A percentile compares a stretch with the other conserved stretches of the same genome.
Conservation (phyloP, 2,329 filamentous ascomycete genomes). For the Xylaria sp. region DNA sequence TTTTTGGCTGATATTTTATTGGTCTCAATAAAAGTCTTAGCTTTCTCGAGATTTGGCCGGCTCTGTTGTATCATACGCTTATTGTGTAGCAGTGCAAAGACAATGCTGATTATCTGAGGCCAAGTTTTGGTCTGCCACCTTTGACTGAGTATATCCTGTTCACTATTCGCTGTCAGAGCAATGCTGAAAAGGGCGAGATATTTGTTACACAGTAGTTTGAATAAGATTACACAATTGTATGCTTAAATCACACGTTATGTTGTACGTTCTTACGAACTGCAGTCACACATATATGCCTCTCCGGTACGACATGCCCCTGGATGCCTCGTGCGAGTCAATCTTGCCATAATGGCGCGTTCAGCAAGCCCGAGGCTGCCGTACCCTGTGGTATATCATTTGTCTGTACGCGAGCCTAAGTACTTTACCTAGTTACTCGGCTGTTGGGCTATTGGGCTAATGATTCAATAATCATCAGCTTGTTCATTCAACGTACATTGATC, state of each 20-base stretch:
- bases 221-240: background rate
- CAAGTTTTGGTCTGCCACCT: constrained; percentile 49
- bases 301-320: background rate
- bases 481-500: background rate
- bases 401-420: no score
- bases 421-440: no score
- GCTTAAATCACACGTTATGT: background rate
- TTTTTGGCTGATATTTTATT: constrained; percentile 48
- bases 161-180: no score
- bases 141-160: background rate
- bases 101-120: constrained; percentile 43
- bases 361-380: no score
- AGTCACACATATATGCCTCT: background rate
- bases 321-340: no score
- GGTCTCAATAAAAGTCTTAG: constrained; percentile 39
- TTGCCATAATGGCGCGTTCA: no score
- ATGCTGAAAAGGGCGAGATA: background rate
- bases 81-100: constrained; percentile 42
- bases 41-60: constrained; percentile 29
- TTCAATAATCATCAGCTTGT: background rate
- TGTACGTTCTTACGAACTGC: no score
- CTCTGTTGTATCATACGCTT: constrained; percentile 16
- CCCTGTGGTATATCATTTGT: no score
- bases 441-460: no score
- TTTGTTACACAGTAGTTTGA: background rate